Percentiles rank a stretch among this genome's conserved stretches.
Conservation (phyloP, 345 rosid species). For the Lepidium sativum region DNA sequence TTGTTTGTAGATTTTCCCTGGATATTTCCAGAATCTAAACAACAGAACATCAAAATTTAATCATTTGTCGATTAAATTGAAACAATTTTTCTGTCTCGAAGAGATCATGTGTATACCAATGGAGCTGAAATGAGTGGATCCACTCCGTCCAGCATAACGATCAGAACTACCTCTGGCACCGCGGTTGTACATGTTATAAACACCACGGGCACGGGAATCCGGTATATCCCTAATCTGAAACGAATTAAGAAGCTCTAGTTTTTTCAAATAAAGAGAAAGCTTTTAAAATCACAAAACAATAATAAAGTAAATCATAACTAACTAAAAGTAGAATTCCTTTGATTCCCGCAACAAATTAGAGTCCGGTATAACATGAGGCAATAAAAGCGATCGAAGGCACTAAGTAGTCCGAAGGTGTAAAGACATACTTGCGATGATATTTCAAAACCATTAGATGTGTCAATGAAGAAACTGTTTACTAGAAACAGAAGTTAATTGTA, state of each 20-base stretch:
- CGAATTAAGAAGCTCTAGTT: neutral
- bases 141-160: conserved; percentile 57
- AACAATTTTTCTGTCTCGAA: neutral
- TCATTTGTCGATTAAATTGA: conserved; percentile 17
- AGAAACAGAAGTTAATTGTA: conserved; percentile 3
- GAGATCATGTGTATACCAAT: conserved; percentile 45
- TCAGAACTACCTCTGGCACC: conserved; percentile 68
- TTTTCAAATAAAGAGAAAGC: neutral
- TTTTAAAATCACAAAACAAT: neutral
- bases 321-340: neutral
- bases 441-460: neutral
- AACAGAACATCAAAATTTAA: neutral
- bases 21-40: conserved; percentile 50
- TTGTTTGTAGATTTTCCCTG: conserved; percentile 54
- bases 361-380: neutral
- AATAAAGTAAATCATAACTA: neutral
- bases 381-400: neutral
- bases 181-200: conserved; percentile 39
- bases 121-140: conserved; percentile 34
- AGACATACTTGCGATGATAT: neutral
- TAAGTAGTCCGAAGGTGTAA: neutral
- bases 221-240: conserved; percentile 62
- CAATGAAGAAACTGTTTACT: neutral
- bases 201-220: conserved; percentile 58
- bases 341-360: neutral